Base-by-base conservation (phyloP, 768 basidiomycete genomes). In the Agaricus subrufescens region DNA sequence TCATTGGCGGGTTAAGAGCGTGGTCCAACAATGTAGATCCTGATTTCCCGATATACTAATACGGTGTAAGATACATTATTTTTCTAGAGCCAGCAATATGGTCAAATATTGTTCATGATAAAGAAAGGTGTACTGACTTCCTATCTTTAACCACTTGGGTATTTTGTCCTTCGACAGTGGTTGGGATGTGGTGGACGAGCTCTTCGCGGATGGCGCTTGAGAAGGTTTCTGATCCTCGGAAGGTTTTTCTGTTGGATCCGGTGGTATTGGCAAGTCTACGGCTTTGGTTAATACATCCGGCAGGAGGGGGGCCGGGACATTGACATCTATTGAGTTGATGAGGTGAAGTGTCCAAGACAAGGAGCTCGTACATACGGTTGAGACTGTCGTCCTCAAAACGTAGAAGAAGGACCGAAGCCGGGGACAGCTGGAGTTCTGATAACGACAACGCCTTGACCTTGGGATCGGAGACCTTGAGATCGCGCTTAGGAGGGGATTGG, bases 381-480 rank as follows among this genome's bases (percentile, higher is more conserved):
- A 91, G 67, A 4, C 74, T 66, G 4, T 85, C 84, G 51, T 91
- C 86, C 57, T 84, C 80, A 65, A 94, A 95, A 54, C 84, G 78
- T 57, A 95, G 72, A 44, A 89, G 71, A 9, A 96, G 79, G 14
- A 94, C 71, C 8, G 91, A 89, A 2, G 90, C 86, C 0, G 93
- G 93, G 0, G 92, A 83, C 25, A 96, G 74, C 34, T 87, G 79
- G 10, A 96, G 77, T 42, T 91, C 81, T 2, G 76, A 69, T 1
- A 96, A 76, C 10, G 78, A 79, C 50, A 85, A 75, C 65, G 88
- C 84, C 61, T 84, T 84, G 29, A 91, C 84, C 56, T 75, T 71
- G 8, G 83, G 82, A 62, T 94, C 93, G 4, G 88, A 89, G 6
- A 91, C 87, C 61, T 86, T 90, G 62, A 91, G 75, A 53, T 96